Percentiles rank a stretch among this genome's conserved stretches.
Evolutionary conservation across 257 asterid genomes (phyloP).

Genomic region (Solanum dulcamara): DNA sequence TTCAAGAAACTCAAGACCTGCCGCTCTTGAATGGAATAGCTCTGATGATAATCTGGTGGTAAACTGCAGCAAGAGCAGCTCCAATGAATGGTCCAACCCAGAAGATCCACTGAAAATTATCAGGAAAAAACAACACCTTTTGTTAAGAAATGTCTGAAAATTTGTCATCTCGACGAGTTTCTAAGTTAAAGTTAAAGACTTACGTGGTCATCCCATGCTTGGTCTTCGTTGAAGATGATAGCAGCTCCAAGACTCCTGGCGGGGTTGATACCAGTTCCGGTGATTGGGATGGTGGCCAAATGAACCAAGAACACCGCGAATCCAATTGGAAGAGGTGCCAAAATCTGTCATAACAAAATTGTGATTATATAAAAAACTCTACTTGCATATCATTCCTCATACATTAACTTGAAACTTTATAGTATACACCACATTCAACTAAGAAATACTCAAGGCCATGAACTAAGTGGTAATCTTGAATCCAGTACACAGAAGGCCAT

Average conservation of each 20-base stretch:
- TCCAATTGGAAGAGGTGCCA: conserved; percentile 58
- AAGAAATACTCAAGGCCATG: conserved; percentile 29
- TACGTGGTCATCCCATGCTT: conserved; percentile 44
- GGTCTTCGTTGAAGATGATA: conserved; percentile 36
- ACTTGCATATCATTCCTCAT: background rate
- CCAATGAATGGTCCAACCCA: conserved; percentile 70
- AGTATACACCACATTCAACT: background rate
- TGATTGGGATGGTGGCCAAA: conserved; percentile 74
- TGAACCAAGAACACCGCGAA: conserved; percentile 68
- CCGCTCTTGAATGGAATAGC: conserved; percentile 55
- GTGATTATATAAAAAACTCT: background rate
- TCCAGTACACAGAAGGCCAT: background rate
- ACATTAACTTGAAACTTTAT: background rate
- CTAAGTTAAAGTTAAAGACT: background rate
- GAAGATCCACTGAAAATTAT: conserved; percentile 20
- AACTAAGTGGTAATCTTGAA: background rate
- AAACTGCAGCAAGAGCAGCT: conserved; percentile 48
- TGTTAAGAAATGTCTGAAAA: background rate
- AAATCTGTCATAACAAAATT: conserved; percentile 27
- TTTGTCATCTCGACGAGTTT: background rate
- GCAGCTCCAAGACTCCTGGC: conserved; percentile 78
- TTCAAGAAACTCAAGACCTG: conserved; percentile 3
- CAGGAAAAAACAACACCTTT: background rate
- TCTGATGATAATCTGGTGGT: conserved; percentile 54
- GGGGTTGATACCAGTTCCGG: conserved; percentile 77